phyloP scores from a whole-genome alignment of 2,329 filamentous ascomycete species.

The Dactylellina drechsleri region DNA sequence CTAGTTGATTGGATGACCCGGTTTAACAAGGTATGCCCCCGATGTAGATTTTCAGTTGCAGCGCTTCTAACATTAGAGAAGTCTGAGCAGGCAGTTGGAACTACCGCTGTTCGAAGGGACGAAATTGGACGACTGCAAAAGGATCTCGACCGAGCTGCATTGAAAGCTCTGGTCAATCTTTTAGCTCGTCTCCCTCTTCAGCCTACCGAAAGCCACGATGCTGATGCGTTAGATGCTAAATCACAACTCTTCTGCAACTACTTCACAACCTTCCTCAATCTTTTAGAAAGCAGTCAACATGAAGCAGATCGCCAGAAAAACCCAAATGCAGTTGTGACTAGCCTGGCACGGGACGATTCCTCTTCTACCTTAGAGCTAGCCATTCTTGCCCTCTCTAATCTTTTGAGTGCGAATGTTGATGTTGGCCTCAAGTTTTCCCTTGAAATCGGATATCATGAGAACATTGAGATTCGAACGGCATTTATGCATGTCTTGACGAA shows the following conservation, averaged over 20 bases:
- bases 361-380: constrained; percentile 71
- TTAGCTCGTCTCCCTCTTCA: constrained; percentile 75
- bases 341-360: constrained; percentile 66
- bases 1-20: constrained; percentile 76
- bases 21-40: constrained; percentile 60
- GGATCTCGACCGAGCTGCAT: constrained; percentile 73
- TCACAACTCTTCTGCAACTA: constrained; percentile 78
- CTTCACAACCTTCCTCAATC: constrained; percentile 74
- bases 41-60: too few species aligned
- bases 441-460: constrained; percentile 76
- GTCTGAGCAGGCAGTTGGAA: constrained; percentile 40
- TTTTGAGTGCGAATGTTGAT: constrained; percentile 76
- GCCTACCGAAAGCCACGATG: constrained; percentile 73
- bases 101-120: constrained; percentile 65
- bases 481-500: constrained; percentile 77
- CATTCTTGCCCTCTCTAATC: constrained; percentile 75
- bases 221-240: constrained; percentile 74
- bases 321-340: constrained; percentile 58
- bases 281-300: constrained; percentile 63
- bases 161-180: constrained; percentile 73
- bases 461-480: constrained; percentile 74
- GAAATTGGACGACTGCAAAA: constrained; percentile 70
- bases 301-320: constrained; percentile 57
- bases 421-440: constrained; percentile 76
- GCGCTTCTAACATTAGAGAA: constrained; percentile 8